A percentile compares a stretch with the other conserved stretches of the same genome.
Evolutionary conservation across 2,329 filamentous ascomycete species (phyloP).

Genomic region (Ophiocordyceps australis): DNA sequence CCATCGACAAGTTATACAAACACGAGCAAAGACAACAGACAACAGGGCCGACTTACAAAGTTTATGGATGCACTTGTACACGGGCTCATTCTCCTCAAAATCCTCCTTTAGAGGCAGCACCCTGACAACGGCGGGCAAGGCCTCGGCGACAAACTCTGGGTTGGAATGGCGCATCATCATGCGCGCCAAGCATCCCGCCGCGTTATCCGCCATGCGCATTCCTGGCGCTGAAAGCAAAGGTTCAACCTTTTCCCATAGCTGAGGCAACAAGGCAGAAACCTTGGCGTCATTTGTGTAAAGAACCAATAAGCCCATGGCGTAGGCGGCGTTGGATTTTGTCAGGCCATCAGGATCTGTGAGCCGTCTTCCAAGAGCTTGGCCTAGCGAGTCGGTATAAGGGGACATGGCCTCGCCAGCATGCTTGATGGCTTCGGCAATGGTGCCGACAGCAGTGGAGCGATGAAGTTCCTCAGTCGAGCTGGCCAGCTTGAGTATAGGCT

Average conservation of each 20-base stretch:
- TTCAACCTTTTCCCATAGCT: slow-evolving; percentile 74
- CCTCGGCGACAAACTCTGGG: slow-evolving; percentile 60
- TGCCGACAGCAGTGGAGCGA: slow-evolving; percentile 77
- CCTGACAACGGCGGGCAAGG: slow-evolving; percentile 62
- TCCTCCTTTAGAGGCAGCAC: slow-evolving; percentile 82
- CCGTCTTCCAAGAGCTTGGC: slow-evolving; percentile 71
- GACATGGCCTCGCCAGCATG: slow-evolving; percentile 72
- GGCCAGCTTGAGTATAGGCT: slow-evolving; percentile 74
- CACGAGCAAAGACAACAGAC: no score
- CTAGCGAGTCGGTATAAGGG: slow-evolving; percentile 57
- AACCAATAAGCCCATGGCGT: slow-evolving; percentile 72
- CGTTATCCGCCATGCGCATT: slow-evolving; percentile 78
- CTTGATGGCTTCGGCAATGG: slow-evolving; percentile 77
- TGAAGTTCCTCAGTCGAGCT: slow-evolving; percentile 75
- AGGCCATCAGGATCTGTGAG: slow-evolving; percentile 79
- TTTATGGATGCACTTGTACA: slow-evolving; percentile 78
- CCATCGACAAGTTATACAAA: no score
- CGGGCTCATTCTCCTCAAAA: slow-evolving; percentile 88
- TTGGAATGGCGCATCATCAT: slow-evolving; percentile 88
- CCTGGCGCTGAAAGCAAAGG: slow-evolving; percentile 61
- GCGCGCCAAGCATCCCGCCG: slow-evolving; percentile 74
- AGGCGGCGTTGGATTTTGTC: slow-evolving; percentile 89
- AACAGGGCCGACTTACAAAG: slow-evolving; percentile 49
- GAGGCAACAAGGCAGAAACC: slow-evolving; percentile 58
- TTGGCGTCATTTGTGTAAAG: slow-evolving; percentile 60